Base-by-base conservation (phyloP, 164 flowering plant genomes). In the Nymphaea thermarum region DNA sequence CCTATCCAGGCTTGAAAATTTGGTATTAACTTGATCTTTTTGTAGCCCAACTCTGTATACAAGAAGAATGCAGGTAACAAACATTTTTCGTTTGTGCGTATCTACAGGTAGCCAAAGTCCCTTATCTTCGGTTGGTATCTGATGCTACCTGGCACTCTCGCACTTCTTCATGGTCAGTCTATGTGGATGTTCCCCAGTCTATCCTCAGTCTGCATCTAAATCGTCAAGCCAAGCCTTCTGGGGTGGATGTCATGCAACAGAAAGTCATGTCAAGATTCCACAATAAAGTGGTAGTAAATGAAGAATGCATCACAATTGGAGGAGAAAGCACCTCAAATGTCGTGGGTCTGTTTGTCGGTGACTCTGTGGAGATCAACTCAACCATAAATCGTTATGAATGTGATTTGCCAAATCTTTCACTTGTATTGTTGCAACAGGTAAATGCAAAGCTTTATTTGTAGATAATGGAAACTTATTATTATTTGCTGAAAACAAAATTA, bases 111-210 rank as follows among this genome's bases (percentile, higher is more conserved):
- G 65, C 66, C 43, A 70, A 79, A 71, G 87, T 87, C 16, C 87
- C 94, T 3, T 89, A 85, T 80, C 84, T 91, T 43, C 91, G 83
- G 68, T 77, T 91, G 80, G 67, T 82, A 68, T 83, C 96, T 57
- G 88, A 88, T 77, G 91, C 97, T 15, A 90, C 96, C 36, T 91
- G 99, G 98, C 83, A 88, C 79, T 88, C 99, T 73, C 87, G 98
- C 43, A 86, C 80, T 53, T 91, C 99, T 68, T 84, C 96, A 43
- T 94, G 99, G 99, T 85, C 96, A 43, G 79, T 94, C 65, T 84
- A 74, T 25, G 72, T 90, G 86, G 83, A 77, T 71, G 79, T 90
- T 79, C 96, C 96, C 65, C 82, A 78, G 66, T 84, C 92, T 65
- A 83, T 81, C 68, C 80, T 83, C 15, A 17, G 16, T 36, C 42